Evolutionary conservation across 352 stramenopile genomes (phyloP), one percentile per base, ranked within the genome.

Genomic region (Globisporangium sylvaticum): DNA sequence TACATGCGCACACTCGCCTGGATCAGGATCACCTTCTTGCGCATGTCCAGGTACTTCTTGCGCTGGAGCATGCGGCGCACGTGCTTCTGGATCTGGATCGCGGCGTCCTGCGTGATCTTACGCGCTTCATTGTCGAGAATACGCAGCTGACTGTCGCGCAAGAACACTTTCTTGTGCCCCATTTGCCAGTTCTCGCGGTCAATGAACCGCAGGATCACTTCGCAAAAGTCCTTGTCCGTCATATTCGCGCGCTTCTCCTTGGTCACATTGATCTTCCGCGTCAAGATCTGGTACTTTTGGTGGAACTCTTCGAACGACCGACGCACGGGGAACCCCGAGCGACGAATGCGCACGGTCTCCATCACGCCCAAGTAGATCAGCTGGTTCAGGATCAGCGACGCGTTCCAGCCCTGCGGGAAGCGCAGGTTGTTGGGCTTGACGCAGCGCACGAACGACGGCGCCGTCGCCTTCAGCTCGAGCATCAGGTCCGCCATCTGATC

Each of bases 391-490:
- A 95, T 96, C 50, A 96, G 58, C 34, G 84, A 76, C 5, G 89
- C 86, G 50, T 96, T 96, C 88, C 84, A 97, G 58, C 85, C 87
- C 64, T 90, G 81, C 1, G 83, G 90, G 66, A 93, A 95, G 5
- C 84, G 87, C 42, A 95, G 63, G 68, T 97, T 97, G 75, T 98
- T 98, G 0, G 92, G 92, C 77, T 98, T 97, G 22, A 98, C 89
- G 60, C 91, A 97, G 6, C 92, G 92, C 46, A 98, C 90, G 66
- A 97, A 98, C 8, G 86, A 94, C n/a, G 91, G 87, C 4, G 76
- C 56, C 1, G 88, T 97, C 3, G 83, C 85, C 60, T 90, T 90
- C 0, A 97, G 71, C 66, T 96, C 87, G 31, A 88, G 68, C 87
- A 96, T 96, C 27, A 96, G 72, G 27, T 94, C 88, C 3, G 82